phyloP scores from a whole-genome alignment of 163 green algal species.

The Botryococcus braunii region DNA sequence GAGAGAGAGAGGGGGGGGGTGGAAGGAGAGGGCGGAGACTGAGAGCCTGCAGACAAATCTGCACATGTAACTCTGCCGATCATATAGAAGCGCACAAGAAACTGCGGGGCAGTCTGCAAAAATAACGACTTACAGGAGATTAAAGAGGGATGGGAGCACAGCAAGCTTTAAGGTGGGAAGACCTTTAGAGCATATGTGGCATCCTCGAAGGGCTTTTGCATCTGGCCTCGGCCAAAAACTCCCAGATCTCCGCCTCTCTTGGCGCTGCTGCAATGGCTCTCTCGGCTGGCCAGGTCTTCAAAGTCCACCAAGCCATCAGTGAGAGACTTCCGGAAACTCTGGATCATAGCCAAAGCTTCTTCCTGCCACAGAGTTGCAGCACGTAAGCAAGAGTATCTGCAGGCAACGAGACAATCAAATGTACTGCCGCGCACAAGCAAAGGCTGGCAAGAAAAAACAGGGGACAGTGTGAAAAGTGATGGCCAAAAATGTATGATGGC shows the following conservation, averaged over 20 bases:
- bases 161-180: not conserved
- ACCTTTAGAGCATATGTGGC: slow-evolving; percentile 46
- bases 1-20: no score
- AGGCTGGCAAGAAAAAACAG: not conserved
- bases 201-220: slow-evolving; percentile 83
- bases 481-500: no score
- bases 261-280: slow-evolving; percentile 81
- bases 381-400: not conserved
- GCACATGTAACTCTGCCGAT: no score
- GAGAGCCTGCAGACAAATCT: no score
- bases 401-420: not conserved
- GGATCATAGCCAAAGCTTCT: slow-evolving; percentile 69
- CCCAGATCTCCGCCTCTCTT: slow-evolving; percentile 72
- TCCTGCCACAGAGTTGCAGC: slow-evolving; percentile 25
- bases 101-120: not conserved
- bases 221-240: slow-evolving; percentile 68
- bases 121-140: not conserved
- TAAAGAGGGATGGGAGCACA: not conserved
- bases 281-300: slow-evolving; percentile 42
- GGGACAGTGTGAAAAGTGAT: no score
- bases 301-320: slow-evolving; percentile 34
- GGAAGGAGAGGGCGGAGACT: no score
- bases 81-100: not conserved
- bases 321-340: slow-evolving; percentile 41
- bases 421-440: not conserved